Evolutionary conservation across 73 alveolate genomes (phyloP), one percentile per base, ranked within the genome.

Genomic region (Durusdinium trenchii): DNA sequence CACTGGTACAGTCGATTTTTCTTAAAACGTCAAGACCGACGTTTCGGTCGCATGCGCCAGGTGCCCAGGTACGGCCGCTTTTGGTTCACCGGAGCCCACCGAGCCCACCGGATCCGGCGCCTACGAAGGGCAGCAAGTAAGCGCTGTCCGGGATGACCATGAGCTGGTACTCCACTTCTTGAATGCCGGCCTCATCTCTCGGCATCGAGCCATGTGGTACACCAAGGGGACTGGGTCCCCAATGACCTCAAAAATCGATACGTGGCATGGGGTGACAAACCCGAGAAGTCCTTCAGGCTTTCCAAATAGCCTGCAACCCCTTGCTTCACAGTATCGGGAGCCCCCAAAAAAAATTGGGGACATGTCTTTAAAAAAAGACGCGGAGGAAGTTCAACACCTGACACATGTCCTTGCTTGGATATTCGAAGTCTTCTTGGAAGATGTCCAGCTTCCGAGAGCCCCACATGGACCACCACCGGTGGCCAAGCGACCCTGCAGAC

Each of bases 131-230:
- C 50, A 60, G 35, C 95, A 87, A 43, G 83, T 60, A 62, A 16
- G 95, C 95, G 84, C 95, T 87, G 95, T 87, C 95, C 14, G 95
- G 95, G 67, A 87, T 43, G 38, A 87, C 95, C 84, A 87, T 43
- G 50, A 87, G 83, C 48, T 87, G 95, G 83, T 87, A 87, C 35
- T 87, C 95, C 64, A 87, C 95, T 84, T 87, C 95, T 43, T 87
- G 95, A 61, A 87, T 61, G 64, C 95, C 95, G 4, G 95, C 95
- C n/a, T n/a, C n/a, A n/a, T n/a, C n/a, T n/a, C n/a, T n/a, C n/a
- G n/a, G n/a, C n/a, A n/a, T n/a, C n/a, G n/a, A n/a, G n/a, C n/a
- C n/a, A n/a, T n/a, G n/a, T n/a, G n/a, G n/a, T n/a, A n/a, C n/a
- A n/a, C n/a, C n/a, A n/a, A n/a, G n/a, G n/a, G n/a, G n/a, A n/a